Base-by-base conservation (phyloP, 805 yeast genomes). In the Wickerhamiella azyma region DNA sequence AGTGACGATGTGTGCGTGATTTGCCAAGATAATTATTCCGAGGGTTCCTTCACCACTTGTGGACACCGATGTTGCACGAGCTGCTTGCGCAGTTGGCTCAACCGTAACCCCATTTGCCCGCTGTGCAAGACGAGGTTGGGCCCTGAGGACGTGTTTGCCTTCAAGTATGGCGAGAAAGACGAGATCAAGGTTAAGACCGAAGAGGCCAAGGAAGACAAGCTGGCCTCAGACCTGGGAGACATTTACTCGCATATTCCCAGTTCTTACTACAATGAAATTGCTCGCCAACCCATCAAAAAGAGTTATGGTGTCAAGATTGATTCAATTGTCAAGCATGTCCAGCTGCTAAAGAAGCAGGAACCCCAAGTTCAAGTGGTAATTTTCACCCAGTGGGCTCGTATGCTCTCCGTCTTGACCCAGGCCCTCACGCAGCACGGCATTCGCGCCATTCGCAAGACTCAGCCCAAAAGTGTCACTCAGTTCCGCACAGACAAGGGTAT, bases 1-100 rank as follows among this genome's bases (percentile, higher is more conserved):
- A 28, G 33, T 14, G 35, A 46, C 26, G 46, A 43, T 7, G 47
- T 14, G 16, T 92, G 98, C 61, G 72, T 79, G 28, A 88, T 92
- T 50, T 92, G 98, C 59, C 75, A 81, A 17, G 71, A 77, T 3
- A 59, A 73, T 1, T 84, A 86, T 42, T 67, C 74, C 2, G 68
- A 77, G 35, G 98, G 98, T 0, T 72, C 92, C 0, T 66, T 92
- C 47, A 81, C 94, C 0, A 77, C 77, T 9, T 92, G 98, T 69
- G 97, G 97, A 0, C 98, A 92, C 62, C 78, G 77, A 53, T 92
- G 81, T 58, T 92, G 98, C 59, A 74, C 76, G 48, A 82, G 75
- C 1, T 92, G 98, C 60, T 66, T 92, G 32, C 70, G 65, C 16
- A 77, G 70, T 46, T 92, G 98, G 98, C 58, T 81, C 44, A 63